These are phyloP conservation scores for Yamadazyma nakazawae DNA, from an alignment of 805 yeast genomes.

Conservation along the genomic window DNA sequence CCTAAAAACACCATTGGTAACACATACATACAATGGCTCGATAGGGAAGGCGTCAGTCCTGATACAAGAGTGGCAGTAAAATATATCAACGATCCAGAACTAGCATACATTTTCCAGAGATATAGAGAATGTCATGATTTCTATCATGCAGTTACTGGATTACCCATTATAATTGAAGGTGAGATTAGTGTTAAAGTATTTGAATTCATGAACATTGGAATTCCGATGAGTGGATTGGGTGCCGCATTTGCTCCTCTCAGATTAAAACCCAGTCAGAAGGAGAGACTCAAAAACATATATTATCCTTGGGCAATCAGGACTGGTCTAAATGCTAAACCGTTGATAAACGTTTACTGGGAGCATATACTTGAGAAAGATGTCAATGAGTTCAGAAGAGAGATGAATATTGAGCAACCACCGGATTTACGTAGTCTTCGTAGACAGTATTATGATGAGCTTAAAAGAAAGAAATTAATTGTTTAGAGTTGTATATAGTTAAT, in stretches of 20 bases:
- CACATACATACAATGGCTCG: constrained; percentile 78
- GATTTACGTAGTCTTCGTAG: constrained; percentile 68
- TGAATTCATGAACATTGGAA: constrained; percentile 87
- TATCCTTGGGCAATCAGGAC: constrained; percentile 84
- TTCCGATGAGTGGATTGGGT: constrained; percentile 95
- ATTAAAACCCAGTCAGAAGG: constrained; percentile 58
- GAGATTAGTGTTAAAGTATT: constrained; percentile 90
- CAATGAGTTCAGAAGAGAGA: constrained; percentile 62
- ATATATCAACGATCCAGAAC: constrained; percentile 83
- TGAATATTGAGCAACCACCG: constrained; percentile 72
- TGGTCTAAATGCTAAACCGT: constrained; percentile 69
- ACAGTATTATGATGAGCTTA: constrained; percentile 31
- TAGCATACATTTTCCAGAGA: constrained; percentile 89
- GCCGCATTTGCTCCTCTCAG: constrained; percentile 86
- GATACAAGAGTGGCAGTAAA: constrained; percentile 89
- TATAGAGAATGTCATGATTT: constrained; percentile 97
- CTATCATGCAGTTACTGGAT: constrained; percentile 86
- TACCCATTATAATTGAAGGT: constrained; percentile 93
- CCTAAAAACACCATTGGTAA: constrained; percentile 75
- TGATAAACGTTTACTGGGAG: constrained; percentile 93
- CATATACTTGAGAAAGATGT: constrained; percentile 69
- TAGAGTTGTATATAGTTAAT: background rate
- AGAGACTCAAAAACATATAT: constrained; percentile 63
- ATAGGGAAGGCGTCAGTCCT: constrained; percentile 85
- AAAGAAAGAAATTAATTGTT: constrained; percentile 17